Evolutionary conservation across 345 rosid genomes (phyloP).

Genomic region (Syzygium aqueum): DNA sequence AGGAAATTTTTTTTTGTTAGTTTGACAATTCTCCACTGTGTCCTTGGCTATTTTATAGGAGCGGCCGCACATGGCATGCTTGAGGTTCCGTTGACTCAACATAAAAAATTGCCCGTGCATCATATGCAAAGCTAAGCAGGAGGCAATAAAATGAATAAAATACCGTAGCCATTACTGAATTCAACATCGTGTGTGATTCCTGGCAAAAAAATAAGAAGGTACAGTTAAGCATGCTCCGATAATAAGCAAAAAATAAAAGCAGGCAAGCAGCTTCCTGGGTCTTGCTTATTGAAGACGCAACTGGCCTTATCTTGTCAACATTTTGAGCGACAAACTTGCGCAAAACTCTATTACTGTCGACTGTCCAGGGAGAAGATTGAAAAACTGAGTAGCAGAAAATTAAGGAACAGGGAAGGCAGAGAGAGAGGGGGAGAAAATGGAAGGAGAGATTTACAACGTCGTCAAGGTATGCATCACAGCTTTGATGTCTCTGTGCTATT

Average conservation of each 20-base stretch:
- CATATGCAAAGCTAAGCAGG: background rate
- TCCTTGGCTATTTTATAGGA: background rate
- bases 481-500: slow-evolving; percentile 10
- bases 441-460: slow-evolving; percentile 5
- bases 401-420: background rate
- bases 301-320: background rate
- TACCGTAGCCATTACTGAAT: background rate
- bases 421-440: background rate
- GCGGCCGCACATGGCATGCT: background rate
- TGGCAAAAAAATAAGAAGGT: background rate
- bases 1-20: background rate
- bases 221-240: background rate
- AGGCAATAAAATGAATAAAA: background rate
- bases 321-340: background rate
- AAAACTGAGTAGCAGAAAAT: background rate
- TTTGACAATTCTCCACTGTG: background rate
- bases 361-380: background rate
- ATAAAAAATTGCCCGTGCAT: background rate
- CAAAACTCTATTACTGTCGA: background rate
- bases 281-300: background rate
- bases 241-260: background rate
- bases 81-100: background rate
- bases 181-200: background rate
- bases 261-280: background rate
- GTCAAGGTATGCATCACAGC: slow-evolving; percentile 12